Evolutionary conservation across 805 yeast species (phyloP).

Genomic region (Saccharomycopsis fodiens): DNA sequence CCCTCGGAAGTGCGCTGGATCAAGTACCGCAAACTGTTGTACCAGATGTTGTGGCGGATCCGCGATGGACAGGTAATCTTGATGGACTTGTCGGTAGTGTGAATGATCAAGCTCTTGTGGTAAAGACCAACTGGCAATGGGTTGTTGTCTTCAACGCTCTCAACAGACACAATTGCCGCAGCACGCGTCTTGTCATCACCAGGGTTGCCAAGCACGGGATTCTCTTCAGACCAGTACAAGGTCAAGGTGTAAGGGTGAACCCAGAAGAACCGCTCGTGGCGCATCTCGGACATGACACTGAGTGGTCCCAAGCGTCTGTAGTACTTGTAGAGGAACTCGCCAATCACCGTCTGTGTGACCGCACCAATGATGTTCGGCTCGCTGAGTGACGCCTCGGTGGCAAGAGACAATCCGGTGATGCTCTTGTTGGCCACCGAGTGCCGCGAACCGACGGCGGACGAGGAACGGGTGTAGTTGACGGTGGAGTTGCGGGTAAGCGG

Average conservation of each 20-base stretch:
- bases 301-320: constrained; percentile 71
- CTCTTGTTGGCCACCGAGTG: constrained; percentile 24
- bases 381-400: constrained; percentile 57
- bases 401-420: constrained; percentile 31
- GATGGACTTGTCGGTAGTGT: constrained; percentile 51
- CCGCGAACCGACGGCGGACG: constrained; percentile 21
- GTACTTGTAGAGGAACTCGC: constrained; percentile 83
- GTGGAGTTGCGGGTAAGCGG: constrained; percentile 4
- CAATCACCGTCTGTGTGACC: constrained; percentile 87
- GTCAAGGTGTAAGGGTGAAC: constrained; percentile 90
- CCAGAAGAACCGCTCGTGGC: constrained; percentile 95
- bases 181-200: constrained; percentile 63
- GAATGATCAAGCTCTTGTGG: constrained; percentile 75
- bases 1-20: constrained; percentile 59
- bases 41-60: constrained; percentile 88
- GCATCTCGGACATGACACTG: constrained; percentile 60
- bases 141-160: constrained; percentile 74
- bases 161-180: constrained; percentile 71
- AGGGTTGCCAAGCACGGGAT: constrained; percentile 70
- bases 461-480: constrained; percentile 13
- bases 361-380: constrained; percentile 75
- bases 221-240: constrained; percentile 78
- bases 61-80: constrained; percentile 84
- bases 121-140: constrained; percentile 86
- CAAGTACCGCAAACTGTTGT: constrained; percentile 69